Evolutionary conservation across 2,329 filamentous ascomycete genomes (phyloP), one percentile per base, ranked within the genome.

Genomic region (Fusarium circinatum): DNA sequence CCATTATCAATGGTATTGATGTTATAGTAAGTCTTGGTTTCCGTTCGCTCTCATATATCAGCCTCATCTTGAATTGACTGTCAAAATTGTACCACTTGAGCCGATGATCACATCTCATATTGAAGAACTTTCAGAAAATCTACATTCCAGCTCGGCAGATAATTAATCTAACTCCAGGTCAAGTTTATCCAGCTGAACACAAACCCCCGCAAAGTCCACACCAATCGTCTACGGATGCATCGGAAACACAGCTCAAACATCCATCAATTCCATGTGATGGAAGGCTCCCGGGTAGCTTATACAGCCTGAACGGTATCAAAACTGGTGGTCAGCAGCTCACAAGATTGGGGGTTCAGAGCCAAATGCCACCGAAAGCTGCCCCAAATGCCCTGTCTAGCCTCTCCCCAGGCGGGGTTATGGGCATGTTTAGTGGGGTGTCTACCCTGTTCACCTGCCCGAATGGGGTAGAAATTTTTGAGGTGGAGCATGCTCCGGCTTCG

Each of bases 371-470:
- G 34, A 48, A 17, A 42, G 55, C 55, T 48, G 32, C n/a, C 39
- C 65, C 48, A 65, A 65, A 62, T 32, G 62, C 36, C 36, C 41
- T 55, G 57, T 10, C 41, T 22, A 47, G 22, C n/a, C 24, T 60
- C n/a, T 26, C 41, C 34, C 61, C 62, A 36, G 47, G 62, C 52
- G 38, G 61, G 49, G 62, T 42, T 39, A 20, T 17, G 32, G 34
- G 28, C 62, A 34, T 42, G 28, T 67, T 48, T 45, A 60, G 47
- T 42, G 65, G 54, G 54, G 65, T 47, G 12, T 22, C 13, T 47
- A 45, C 38, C 63, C 34, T 47, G 45, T 24, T 52, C 52, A 68
- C 76, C 76, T 78, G 75, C 75, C 76, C 47, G 62, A 78, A 78
- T 55, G 51, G 74, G 75, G 57, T 60, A 47, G 49, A 41, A 44